Conservation (phyloP, 1,284 basidiomycete genomes). For the Ustilago crameri region DNA sequence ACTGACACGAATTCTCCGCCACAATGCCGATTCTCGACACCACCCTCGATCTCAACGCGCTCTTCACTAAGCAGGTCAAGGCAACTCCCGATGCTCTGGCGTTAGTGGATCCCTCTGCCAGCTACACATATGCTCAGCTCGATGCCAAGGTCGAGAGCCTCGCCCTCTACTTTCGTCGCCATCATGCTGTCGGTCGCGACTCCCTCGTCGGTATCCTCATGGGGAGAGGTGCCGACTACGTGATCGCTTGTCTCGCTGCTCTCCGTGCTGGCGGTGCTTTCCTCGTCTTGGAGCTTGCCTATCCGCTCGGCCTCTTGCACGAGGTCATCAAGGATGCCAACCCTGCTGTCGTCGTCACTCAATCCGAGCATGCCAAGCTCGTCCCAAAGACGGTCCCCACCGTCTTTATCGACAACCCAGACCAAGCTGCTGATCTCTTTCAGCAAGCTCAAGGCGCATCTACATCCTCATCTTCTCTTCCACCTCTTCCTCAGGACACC, state of each 20-base stretch:
- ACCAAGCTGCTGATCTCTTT: constrained; percentile 17
- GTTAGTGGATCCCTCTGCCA: constrained; percentile 36
- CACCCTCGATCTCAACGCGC: constrained; percentile 45
- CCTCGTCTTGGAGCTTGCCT: constrained; percentile 67
- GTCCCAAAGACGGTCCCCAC: constrained; percentile 38
- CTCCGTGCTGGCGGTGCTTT: constrained; percentile 67
- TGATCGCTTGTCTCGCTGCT: constrained; percentile 64
- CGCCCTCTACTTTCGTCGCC: constrained; percentile 45
- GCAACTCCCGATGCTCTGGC: constrained; percentile 49
- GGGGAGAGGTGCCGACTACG: constrained; percentile 63
- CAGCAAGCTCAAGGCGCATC: constrained; percentile 2
- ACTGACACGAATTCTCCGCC: background rate
- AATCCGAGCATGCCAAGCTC: constrained; percentile 52
- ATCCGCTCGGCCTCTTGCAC: constrained; percentile 58
- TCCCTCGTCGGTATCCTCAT: constrained; percentile 64
- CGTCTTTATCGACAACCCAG: constrained; percentile 32
- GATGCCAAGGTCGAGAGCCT: constrained; percentile 52
- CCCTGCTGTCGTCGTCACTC: constrained; percentile 64
- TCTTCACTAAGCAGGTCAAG: constrained; percentile 51
- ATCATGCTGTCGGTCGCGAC: constrained; percentile 55
- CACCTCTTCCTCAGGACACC: constrained; percentile 37
- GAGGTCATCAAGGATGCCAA: constrained; percentile 65
- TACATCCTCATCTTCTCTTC: constrained; percentile 11
- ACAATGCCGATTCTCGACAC: constrained; percentile 49
- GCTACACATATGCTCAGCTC: constrained; percentile 63